Base-by-base conservation (phyloP, 495 filamentous ascomycete species). In the Penicillium parvum region DNA sequence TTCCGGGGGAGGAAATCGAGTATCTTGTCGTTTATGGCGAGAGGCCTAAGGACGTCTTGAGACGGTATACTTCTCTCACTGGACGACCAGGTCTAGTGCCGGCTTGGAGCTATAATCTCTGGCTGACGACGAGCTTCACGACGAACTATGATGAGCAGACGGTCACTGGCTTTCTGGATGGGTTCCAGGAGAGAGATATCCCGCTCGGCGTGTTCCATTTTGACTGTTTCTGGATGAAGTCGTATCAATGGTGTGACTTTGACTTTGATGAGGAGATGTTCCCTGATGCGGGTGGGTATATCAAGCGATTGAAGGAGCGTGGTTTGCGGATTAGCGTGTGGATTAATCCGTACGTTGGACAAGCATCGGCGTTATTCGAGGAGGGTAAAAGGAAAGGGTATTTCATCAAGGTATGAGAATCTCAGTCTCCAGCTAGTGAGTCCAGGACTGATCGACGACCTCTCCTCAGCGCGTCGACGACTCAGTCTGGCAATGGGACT, bases 211-310 rank as follows among this genome's bases (percentile, higher is more conserved):
- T 84, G 15, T 86, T 86, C 56, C 84, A 86, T 49, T 86, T 80
- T 36, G 81, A 84, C 48, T 81, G 77, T 53, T 84, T 84, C 69
- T 85, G 81, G 79, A 76, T 66, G 61, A 71, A 74, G 29, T 73
- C 71, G 3, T 86, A 85, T 52, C 79, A 82, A 40, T 88, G 83
- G 84, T 83, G 79, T 46, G 83, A 88, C 55, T 86, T 88, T 37
- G 74, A 78, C 14, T 88, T 85, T 55, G 81, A 83, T 48, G 48
- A 69, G 1, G 75, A 81, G 20, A 79, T 78, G 66, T 88, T 88
- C 53, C 83, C 82, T 0, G 79, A 86, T 49, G 79, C 83, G 3
- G 65, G 65, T n/a, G 76, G 67, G 2, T 78, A 81, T 50, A 76
- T 86, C 45, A 52, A 66, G n/a, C 68, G 80, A 1, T 58, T 86